Percentiles rank a stretch among this genome's conserved stretches.
Conservation (phyloP, 495 filamentous ascomycete genomes). For the Tuber indicum region DNA sequence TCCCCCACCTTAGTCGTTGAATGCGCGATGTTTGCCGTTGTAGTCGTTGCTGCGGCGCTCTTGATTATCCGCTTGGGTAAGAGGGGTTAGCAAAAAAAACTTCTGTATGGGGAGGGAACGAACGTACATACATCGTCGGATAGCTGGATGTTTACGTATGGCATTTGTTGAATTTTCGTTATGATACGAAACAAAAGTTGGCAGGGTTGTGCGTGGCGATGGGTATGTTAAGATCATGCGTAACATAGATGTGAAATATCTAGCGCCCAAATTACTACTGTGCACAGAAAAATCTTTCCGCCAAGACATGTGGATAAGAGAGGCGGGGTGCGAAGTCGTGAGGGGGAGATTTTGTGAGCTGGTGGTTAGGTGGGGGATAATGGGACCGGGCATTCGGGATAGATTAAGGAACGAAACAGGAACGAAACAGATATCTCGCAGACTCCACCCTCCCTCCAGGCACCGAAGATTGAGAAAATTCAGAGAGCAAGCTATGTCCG, state of each 20-base stretch:
- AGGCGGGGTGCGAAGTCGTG: not conserved
- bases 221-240: not conserved
- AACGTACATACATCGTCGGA: constrained; percentile 23
- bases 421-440: not conserved
- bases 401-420: not conserved
- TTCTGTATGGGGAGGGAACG: not conserved
- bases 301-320: not conserved
- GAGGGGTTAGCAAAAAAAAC: not conserved
- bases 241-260: not conserved
- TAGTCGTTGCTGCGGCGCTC: constrained; percentile 17
- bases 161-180: constrained; percentile 10
- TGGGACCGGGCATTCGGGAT: not conserved
- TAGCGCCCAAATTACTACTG: not conserved
- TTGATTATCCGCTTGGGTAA: constrained; percentile 21
- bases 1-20: constrained; percentile 26
- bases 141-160: constrained; percentile 29
- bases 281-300: not conserved
- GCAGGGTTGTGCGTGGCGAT: not conserved
- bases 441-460: not conserved
- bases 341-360: not conserved
- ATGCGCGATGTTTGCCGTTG: constrained; percentile 21
- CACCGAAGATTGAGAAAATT: not conserved
- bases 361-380: not conserved
- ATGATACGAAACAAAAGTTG: not conserved
- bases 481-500: not conserved